Base-by-base conservation (phyloP, 2,329 filamentous ascomycete species). In the Berkeleyomyces basicola region DNA sequence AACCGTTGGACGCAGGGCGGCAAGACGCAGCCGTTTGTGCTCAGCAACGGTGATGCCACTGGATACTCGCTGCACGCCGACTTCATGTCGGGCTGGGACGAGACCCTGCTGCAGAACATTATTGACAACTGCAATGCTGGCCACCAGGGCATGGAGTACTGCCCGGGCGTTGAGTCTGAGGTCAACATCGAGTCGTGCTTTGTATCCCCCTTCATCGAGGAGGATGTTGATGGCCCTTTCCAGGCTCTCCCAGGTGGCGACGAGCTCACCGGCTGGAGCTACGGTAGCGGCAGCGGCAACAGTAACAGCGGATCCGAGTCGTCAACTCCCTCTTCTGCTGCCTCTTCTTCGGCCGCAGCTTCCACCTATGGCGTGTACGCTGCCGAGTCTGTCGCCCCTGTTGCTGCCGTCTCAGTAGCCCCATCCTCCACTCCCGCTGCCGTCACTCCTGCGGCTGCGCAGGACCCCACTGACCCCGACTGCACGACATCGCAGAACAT, bases 1-100 rank as follows among this genome's bases (percentile, higher is more conserved):
- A 72, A 74, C 68, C 76, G 78, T 68, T 83, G 81, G 80, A 75
- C 75, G n/a, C 73, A 75, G 55, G 75, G 78, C 67, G 75, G 78
- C 65, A 70, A 69, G 39, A 70, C 69, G 33, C 80, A 82, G 73
- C 84, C 83, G 9, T 88, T 88, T 68, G 82, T 88, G 61, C 80
- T 87, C 51, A 76, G 85, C 66, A 84, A 83, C 69, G 86, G 86
- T 53, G 86, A 90, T 63, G 75, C 78, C 23, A 87, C 86, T 9
- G 87, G 86, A 63, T 88, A 81, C 74, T 82, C 82, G 68, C 79
- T 79, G 65, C 86, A 90, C 72, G 85, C 78, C 58, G 86, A 90
- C 72, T 90, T 90, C 74, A 72, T 87, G 67, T 82, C 86, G 66
- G 86, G 81, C 14, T 90, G 87, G 87, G 82, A 90, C 67, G 76